Percentiles rank a stretch among this genome's conserved stretches.
These are phyloP conservation scores for Neotropicomus parvogracilis DNA, from an alignment of 1,284 basidiomycete species.

Conservation along the genomic window DNA sequence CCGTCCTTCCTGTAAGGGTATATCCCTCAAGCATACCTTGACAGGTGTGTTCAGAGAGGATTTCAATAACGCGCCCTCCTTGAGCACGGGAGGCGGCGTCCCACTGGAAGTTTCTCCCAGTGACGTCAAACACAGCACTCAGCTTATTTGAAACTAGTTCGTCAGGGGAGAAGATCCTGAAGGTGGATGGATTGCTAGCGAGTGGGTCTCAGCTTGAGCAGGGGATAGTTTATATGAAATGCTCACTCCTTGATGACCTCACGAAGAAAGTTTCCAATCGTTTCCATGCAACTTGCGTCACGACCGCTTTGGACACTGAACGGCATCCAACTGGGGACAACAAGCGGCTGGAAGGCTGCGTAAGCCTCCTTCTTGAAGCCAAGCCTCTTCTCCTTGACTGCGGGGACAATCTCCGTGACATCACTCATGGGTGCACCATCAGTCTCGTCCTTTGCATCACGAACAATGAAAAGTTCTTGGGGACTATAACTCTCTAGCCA, in stretches of 20 bases:
- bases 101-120: slow-evolving; percentile 78
- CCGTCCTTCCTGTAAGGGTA: slow-evolving; percentile 77
- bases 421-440: slow-evolving; percentile 48
- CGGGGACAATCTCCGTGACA: slow-evolving; percentile 58
- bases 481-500: slow-evolving; percentile 73
- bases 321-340: slow-evolving; percentile 63
- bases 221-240: background rate
- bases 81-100: slow-evolving; percentile 60
- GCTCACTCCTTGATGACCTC: slow-evolving; percentile 56
- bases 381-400: slow-evolving; percentile 50
- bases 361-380: slow-evolving; percentile 69
- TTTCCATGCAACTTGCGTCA: slow-evolving; percentile 77
- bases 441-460: background rate
- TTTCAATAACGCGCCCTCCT: slow-evolving; percentile 81
- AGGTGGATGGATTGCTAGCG: slow-evolving; percentile 63
- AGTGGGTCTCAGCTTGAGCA: background rate
- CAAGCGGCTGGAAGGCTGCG: slow-evolving; percentile 56
- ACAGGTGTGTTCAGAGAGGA: slow-evolving; percentile 84
- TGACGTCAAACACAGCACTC: slow-evolving; percentile 66
- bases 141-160: slow-evolving; percentile 89
- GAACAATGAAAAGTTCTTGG: slow-evolving; percentile 54
- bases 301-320: slow-evolving; percentile 52
- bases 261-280: slow-evolving; percentile 57
- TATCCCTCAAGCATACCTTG: slow-evolving; percentile 88
- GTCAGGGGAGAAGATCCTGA: slow-evolving; percentile 91